Evolutionary conservation across 2,329 filamentous ascomycete species (phyloP), one percentile per base, ranked within the genome.

Genomic region (Davidsoniella virescens): DNA sequence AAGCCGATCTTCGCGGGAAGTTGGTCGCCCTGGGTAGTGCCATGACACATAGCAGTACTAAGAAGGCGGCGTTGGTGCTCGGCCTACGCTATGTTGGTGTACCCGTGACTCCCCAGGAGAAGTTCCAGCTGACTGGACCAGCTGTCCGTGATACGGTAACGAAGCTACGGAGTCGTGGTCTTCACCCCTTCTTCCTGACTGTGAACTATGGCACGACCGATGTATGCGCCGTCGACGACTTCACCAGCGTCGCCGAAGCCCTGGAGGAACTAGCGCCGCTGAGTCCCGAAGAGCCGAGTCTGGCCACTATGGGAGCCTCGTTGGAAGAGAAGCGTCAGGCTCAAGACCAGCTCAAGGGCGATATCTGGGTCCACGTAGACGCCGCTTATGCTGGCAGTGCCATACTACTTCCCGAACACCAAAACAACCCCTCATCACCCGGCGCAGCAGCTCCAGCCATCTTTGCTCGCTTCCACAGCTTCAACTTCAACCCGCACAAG

Each of bases 401-500:
- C 1, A 76, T 96, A 3, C 69, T 94, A 3, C 80, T 84, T 18
- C 82, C 87, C 2, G 86, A 94, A 63, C 83, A 84, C 64, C 83
- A 87, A 51, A 72, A 81, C 56, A 71, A 87, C 46, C 71, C 80
- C 1, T n/a, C 33, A 10, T 60, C 68, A 18, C 67, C 76, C 7
- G 42, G 44, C 46, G 71, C 80, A 1, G 60, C 68, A 17, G 25
- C 51, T 29, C 47, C 51, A 2, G 48, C 40, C 5, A 66, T 76
- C 12, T 72, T 90, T 47, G 67, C 70, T 1, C 66, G 70, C 18
- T 87, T 94, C 61, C 84, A 94, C 68, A 87, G 82, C 56, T 94
- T 94, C 73, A 82, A 94, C 65, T 78, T 90, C 69, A 96, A 95
- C 70, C 84, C 94, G 76, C 88, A 95, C 72, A 96, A 96, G 69